Evolutionary conservation across 2,329 filamentous ascomycete species (phyloP), one percentile per base, ranked within the genome.

Genomic region (Leptographium radiaticola): DNA sequence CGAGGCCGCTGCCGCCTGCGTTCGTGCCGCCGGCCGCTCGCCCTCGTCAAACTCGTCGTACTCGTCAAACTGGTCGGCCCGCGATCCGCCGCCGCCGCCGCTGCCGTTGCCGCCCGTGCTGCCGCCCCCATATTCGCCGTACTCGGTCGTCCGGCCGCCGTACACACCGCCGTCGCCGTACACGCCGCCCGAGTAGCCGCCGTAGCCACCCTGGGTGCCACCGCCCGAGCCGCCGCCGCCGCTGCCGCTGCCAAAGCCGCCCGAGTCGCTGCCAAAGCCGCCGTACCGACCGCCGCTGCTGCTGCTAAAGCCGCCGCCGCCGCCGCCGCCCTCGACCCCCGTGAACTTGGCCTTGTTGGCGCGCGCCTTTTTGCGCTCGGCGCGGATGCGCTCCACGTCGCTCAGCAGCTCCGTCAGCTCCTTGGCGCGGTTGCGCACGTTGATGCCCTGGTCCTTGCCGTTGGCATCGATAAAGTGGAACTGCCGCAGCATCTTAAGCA

Each of bases 131-230:
- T 48, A 20, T n/a, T 87, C 83, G 55, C 81, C 77, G 70, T 86
- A 94, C 51, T 88, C 86, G 61, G 76, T 80, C 20, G 76, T 68
- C 63, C 89, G 81, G 3, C 90, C 89, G 44, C 90, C 89, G 62
- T 95, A 96, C 16, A 90, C 91, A 58, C 91, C 91, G 25, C 91
- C 91, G 64, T 97, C 91, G n/a, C 91, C 91, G 64, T 93, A 97
- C 0, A 98, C 90, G 52, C 81, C 81, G 13, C 81, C 80, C 44
- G 80, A 82, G 61, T 77, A 84, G 46, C 79, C 80, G 39, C 80
- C 80, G 59, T 73, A 83, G 45, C 64, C 66, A 12, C 78, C 78
- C 2, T 25, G 25, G 25, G 83, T 87, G 53, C 95, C 89, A 65
- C 86, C 95, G 30, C 93, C 90, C 64, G 97, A 97, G 0, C 93